Evolutionary conservation across 345 rosid species (phyloP), one percentile per base, ranked within the genome.

Genomic region (Atalantia buxifolia): DNA sequence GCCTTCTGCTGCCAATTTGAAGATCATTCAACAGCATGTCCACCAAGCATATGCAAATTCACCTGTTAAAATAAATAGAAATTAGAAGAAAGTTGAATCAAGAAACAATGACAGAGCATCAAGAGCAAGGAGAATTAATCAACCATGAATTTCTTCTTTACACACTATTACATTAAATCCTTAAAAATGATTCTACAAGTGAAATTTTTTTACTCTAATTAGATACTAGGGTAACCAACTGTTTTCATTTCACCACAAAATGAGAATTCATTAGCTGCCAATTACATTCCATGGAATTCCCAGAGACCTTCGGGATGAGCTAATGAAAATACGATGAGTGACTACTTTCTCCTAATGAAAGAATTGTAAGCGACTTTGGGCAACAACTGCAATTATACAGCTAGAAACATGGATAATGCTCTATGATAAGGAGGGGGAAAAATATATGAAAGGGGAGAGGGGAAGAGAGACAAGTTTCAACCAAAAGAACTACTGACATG

Each of bases 41-140:
- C 55, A 73, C n/a, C 33, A 16, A 33, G 31, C 66, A 36, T 8
- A 36, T 27, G 40, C 61, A 21, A 28, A 40, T 40, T 75, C 71
- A 75, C 71, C 78, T 75, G 78, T 75, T 31, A 27, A 75, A 45
- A 56, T 38, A 28, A 18, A 22, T 25, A 74, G 63, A 19, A 19
- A 62, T 74, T n/a, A 28, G 30, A 40, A 64, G 4, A 48, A 74
- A 9, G 59, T 61, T 7, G 25, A 24, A 75, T 28, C n/a, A 64
- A 74, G 24, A 64, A 21, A 48, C 13, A 24, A 18, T 2, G 5
- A 28, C 3, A 22, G 50, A 24, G 1, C 35, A 65, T 7, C 63
- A 75, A 21, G 7, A 31, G 10, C 33, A 22, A 40, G 42, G 40
- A 63, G n/a, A 33, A n/a, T n/a, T 35, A 53, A 19, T 21, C 42